A percentile compares a stretch with the other conserved stretches of the same genome.
Evolutionary conservation across 345 rosid genomes (phyloP).

Genomic region (Sisymbrium irio): DNA sequence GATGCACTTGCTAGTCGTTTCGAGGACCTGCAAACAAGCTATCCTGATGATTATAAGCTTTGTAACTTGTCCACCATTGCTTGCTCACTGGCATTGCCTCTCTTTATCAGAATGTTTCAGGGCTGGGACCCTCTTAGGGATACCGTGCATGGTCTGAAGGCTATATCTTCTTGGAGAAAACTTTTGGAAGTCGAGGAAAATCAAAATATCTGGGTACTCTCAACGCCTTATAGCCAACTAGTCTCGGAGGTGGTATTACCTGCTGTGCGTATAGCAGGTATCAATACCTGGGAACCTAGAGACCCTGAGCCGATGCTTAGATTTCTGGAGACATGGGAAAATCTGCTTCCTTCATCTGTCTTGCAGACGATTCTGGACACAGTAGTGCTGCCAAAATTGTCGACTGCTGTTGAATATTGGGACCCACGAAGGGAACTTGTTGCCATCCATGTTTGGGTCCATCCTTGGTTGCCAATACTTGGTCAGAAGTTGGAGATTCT

Average conservation of each 20-base stretch:
- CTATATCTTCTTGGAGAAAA: constrained; percentile 63
- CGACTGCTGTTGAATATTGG: constrained; percentile 82
- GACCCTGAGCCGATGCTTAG: constrained; percentile 95
- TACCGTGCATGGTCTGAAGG: constrained; percentile 58
- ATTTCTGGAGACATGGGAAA: constrained; percentile 84
- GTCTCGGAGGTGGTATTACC: constrained; percentile 79
- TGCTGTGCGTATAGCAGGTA: constrained; percentile 78
- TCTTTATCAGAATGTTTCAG: constrained; percentile 80
- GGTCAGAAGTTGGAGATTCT: constrained; percentile 74
- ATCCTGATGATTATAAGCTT: constrained; percentile 69
- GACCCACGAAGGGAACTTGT: constrained; percentile 77
- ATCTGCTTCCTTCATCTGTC: constrained; percentile 62
- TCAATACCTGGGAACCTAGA: constrained; percentile 89
- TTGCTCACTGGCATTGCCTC: constrained; percentile 70
- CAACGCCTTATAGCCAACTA: constrained; percentile 69
- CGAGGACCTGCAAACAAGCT: constrained; percentile 47
- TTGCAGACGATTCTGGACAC: constrained; percentile 55
- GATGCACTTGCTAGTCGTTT: constrained; percentile 58
- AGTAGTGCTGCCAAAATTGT: constrained; percentile 73
- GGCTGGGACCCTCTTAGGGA: constrained; percentile 91
- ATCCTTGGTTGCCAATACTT: constrained; percentile 88
- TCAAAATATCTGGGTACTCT: constrained; percentile 64
- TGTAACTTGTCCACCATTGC: constrained; percentile 77
- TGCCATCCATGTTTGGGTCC: constrained; percentile 92
- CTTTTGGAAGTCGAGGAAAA: constrained; percentile 62